Conservation (phyloP, 148 eudicot genomes). For the Fagopyrum esculentum region DNA sequence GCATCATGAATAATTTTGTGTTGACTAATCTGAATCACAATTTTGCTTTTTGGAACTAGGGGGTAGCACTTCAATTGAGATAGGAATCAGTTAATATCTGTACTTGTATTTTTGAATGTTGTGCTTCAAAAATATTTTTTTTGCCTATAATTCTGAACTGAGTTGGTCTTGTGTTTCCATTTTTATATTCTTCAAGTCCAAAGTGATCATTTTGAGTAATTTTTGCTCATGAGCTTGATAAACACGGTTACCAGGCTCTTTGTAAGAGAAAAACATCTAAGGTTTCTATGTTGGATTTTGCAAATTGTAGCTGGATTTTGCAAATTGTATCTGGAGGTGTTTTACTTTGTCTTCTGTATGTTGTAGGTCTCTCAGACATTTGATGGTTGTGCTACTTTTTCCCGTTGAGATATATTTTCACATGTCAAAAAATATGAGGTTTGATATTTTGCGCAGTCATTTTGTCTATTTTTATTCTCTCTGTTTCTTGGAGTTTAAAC, state of each 20-base stretch:
- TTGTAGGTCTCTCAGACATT: constrained; percentile 59
- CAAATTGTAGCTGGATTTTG: neutral
- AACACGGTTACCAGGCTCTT: constrained; percentile 93
- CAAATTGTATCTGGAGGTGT: neutral
- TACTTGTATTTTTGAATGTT: neutral
- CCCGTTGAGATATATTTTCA: constrained; percentile 92
- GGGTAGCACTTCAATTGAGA: neutral
- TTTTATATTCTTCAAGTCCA: constrained; percentile 56
- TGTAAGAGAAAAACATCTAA: constrained; percentile 87
- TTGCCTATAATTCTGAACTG: constrained; percentile 5
- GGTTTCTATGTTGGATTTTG: constrained; percentile 31
- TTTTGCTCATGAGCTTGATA: constrained; percentile 94
- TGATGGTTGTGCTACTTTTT: constrained; percentile 98
- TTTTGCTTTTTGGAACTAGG: neutral
- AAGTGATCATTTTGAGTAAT: constrained; percentile 87
- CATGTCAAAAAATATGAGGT: constrained; percentile 99
- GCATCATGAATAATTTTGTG: neutral
- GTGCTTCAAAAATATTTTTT: neutral
- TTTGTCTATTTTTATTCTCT: neutral
- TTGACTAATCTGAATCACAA: neutral
- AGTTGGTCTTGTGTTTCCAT: neutral
- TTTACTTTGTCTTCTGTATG: neutral
- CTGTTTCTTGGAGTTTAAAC: neutral
- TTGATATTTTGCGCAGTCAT: neutral
- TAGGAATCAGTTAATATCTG: neutral